Conservation (phyloP, 2,329 filamentous ascomycete species). For the Calonectria crousiana region DNA sequence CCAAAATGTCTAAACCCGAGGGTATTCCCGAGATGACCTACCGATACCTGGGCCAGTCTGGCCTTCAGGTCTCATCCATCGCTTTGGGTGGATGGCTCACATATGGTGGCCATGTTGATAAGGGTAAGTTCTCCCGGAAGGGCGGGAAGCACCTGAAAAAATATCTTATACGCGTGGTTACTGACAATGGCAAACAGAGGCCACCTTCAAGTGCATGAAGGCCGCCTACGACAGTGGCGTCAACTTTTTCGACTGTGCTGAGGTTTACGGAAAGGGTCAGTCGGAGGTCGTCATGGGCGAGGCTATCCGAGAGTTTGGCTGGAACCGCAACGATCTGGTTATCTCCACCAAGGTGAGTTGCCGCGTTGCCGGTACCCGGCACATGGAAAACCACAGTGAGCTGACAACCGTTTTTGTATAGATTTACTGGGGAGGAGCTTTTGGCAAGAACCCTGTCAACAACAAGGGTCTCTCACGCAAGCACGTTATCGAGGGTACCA, state of each 20-base stretch:
- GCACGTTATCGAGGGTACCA: slow-evolving; percentile 76
- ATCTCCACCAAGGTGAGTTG: slow-evolving; percentile 68
- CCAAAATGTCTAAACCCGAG: slow-evolving; percentile 55
- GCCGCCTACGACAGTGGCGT: slow-evolving; percentile 70
- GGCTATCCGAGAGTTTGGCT: slow-evolving; percentile 70
- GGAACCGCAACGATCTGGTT: slow-evolving; percentile 72
- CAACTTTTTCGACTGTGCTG: slow-evolving; percentile 74
- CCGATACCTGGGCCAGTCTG: slow-evolving; percentile 77
- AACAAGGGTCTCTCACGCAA: slow-evolving; percentile 77
- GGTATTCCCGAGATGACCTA: slow-evolving; percentile 73
- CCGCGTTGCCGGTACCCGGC: background rate
- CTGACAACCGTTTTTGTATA: slow-evolving; percentile 42
- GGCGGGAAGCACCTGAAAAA: background rate
- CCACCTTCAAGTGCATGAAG: slow-evolving; percentile 70
- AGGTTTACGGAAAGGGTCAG: slow-evolving; percentile 69
- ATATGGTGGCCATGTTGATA: slow-evolving; percentile 79
- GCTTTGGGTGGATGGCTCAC: slow-evolving; percentile 80
- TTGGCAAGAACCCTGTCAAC: slow-evolving; percentile 73
- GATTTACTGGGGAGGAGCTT: slow-evolving; percentile 74
- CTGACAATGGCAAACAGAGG: slow-evolving; percentile 46
- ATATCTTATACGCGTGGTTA: background rate
- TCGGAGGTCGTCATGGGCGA: slow-evolving; percentile 74
- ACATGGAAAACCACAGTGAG: background rate
- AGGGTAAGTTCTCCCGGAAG: slow-evolving; percentile 58
- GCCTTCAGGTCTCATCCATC: slow-evolving; percentile 80